Conservation (phyloP, 139 green algal genomes). For the Mesotaenium endlicherianum region DNA sequence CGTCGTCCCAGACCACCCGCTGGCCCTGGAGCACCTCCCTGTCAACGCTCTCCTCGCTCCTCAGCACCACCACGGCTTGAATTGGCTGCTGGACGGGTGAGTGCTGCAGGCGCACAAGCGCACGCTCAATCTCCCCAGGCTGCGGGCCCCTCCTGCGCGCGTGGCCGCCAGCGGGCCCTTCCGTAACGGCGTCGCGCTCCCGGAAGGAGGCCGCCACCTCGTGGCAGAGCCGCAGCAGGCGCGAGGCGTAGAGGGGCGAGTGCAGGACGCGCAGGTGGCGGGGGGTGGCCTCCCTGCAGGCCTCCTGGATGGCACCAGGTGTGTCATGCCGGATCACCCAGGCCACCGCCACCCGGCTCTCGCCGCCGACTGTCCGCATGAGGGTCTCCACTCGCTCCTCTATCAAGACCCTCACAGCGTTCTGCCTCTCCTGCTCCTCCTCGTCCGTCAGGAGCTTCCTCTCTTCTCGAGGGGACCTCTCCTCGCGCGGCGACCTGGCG, state of each 20-base stretch:
- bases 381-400: too few species aligned
- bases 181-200: not conserved
- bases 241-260: not conserved
- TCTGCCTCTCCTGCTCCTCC: too few species aligned
- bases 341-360: not conserved
- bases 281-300: not conserved
- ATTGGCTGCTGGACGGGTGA: too few species aligned
- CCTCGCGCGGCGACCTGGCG: too few species aligned
- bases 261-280: not conserved
- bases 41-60: not conserved
- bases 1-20: too few species aligned
- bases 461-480: too few species aligned
- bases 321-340: not conserved
- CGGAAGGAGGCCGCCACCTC: not conserved
- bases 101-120: not conserved
- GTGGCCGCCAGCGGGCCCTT: not conserved
- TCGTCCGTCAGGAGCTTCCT: too few species aligned
- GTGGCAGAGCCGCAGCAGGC: not conserved
- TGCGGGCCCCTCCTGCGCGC: not conserved
- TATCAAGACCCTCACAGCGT: too few species aligned
- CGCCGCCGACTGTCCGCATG: too few species aligned
- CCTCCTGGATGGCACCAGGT: not conserved
- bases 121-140: not conserved
- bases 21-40: not conserved
- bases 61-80: not conserved